These are phyloP conservation scores for Annulohypoxylon nitens DNA, from an alignment of 495 filamentous ascomycete species.

Conservation along the genomic window DNA sequence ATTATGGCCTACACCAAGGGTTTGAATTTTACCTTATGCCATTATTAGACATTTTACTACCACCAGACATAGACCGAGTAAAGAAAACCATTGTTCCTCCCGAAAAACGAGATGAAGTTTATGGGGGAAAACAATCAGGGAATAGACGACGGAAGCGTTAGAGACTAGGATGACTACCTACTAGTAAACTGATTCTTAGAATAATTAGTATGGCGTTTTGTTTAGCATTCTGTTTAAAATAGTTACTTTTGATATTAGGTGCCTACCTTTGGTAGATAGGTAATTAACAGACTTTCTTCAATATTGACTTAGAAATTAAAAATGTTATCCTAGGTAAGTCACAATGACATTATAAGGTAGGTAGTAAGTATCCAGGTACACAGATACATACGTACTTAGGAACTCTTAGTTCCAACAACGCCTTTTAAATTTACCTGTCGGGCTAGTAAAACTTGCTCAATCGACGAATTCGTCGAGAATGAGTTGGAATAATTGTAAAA, in stretches of 20 bases:
- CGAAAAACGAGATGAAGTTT: neutral
- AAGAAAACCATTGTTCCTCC: neutral
- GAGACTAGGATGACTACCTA: neutral
- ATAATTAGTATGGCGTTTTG: no score
- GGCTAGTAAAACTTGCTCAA: neutral
- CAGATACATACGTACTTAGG: neutral
- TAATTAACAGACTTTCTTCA: no score
- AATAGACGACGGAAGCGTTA: neutral
- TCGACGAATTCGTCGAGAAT: neutral
- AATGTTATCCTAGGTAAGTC: no score
- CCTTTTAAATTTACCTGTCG: neutral
- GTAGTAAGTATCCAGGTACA: neutral
- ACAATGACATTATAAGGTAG: neutral
- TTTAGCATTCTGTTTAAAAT: no score
- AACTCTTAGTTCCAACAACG: neutral
- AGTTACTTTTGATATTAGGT: no score
- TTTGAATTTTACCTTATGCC: neutral
- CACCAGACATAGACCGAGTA: neutral
- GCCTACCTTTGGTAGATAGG: no score
- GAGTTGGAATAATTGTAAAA: constrained; percentile 1
- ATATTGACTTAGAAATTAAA: no score
- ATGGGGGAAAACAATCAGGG: neutral
- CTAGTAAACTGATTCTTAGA: no score
- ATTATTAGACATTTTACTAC: neutral
- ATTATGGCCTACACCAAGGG: neutral